Evolutionary conservation across 2,329 filamentous ascomycete genomes (phyloP), one percentile per base, ranked within the genome.

Genomic region (Dothidotthia symphoricarpi): DNA sequence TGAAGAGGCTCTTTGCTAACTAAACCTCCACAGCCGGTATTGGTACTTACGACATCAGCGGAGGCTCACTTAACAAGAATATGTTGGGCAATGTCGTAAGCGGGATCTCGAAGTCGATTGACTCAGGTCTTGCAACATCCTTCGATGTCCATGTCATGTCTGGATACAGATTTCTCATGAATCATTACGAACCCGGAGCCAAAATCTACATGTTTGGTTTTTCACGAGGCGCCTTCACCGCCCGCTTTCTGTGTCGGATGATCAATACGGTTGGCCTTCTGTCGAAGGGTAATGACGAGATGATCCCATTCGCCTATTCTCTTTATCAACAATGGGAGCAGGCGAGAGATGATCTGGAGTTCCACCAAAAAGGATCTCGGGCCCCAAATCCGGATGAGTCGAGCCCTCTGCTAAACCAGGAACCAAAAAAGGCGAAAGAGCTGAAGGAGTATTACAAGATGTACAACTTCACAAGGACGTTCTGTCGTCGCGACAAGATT

Each of bases 391-490:
- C 19, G 19, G 19, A 22, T 9, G 19, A 22, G 5, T 5, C 19
- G 9, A 9, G 9, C 19, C n/a, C n/a, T n/a, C n/a, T n/a, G n/a
- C n/a, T n/a, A n/a, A n/a, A n/a, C n/a, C n/a, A n/a, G n/a, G n/a
- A n/a, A n/a, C n/a, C n/a, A n/a, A n/a, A n/a, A n/a, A n/a, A n/a
- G n/a, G n/a, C n/a, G n/a, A n/a, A n/a, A n/a, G n/a, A n/a, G n/a
- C n/a, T n/a, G n/a, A 22, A 22, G 5, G 19, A 5, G 9, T 5
- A 22, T 5, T 9, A 22, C 19, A 22, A 22, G 9, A 68, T 69
- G 61, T 69, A 64, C 4, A 64, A 70, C 8, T 73, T 73, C 62
- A 73, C 70, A 44, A 57, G 55, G 28, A 72, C 71, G 0, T 75
- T 74, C 46, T 72, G 69, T 46, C 28, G 45, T 10, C 67, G 61